A percentile compares a stretch with the other conserved stretches of the same genome.
Conservation (phyloP, 2,329 filamentous ascomycete species). For the Trichoderma harzianum region DNA sequence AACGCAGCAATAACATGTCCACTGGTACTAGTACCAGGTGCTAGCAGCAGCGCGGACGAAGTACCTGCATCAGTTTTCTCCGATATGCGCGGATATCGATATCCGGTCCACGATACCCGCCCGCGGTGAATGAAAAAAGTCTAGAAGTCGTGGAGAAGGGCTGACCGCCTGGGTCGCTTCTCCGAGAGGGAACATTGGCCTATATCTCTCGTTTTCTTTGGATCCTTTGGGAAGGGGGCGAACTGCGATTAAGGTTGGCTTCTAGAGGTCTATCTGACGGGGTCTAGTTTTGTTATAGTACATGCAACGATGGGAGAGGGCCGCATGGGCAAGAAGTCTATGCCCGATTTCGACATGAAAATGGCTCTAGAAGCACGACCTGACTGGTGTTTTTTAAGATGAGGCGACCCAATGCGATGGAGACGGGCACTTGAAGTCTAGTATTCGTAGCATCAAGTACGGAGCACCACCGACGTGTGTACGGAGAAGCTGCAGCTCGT, state of each 20-base stretch:
- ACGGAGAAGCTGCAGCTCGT: not conserved
- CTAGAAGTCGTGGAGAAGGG: conserved; percentile 10
- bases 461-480: not conserved
- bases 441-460: not conserved
- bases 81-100: conserved; percentile 16
- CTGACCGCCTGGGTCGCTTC: conserved; percentile 5
- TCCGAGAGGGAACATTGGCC: not conserved
- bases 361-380: not conserved
- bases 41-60: not conserved
- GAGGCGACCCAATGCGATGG: not conserved
- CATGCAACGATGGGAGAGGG: not conserved
- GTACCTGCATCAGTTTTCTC: conserved; percentile 17
- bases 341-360: not conserved
- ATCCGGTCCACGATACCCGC: conserved; percentile 17
- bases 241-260: not conserved
- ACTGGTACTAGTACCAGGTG: not conserved
- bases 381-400: not conserved
- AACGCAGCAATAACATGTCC: not conserved
- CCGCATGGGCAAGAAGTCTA: not conserved
- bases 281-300: not conserved
- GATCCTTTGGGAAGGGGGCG: not conserved
- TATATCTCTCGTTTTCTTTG: not conserved
- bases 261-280: not conserved
- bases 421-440: not conserved
- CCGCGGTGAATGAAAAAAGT: not conserved